These are phyloP conservation scores for Prunus kanzakura DNA, from an alignment of 306 rosid genomes.

Conservation along the genomic window DNA sequence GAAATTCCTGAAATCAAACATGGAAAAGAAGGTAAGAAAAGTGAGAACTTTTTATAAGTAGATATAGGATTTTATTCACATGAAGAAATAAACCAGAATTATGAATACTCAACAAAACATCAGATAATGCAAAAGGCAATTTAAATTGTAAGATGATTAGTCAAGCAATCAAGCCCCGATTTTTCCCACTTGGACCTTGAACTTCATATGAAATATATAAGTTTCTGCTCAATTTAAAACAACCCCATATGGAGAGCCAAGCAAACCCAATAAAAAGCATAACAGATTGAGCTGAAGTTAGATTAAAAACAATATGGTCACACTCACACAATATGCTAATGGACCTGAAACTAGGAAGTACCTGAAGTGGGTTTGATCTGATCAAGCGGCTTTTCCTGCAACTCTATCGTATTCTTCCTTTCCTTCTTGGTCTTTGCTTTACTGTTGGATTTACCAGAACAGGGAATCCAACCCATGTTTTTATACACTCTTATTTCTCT, in stretches of 20 bases:
- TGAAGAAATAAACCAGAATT: background rate
- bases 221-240: conserved; percentile 12
- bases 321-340: background rate
- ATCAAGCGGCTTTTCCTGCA: conserved; percentile 41
- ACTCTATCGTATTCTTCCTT: conserved; percentile 47
- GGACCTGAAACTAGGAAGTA: conserved; percentile 10
- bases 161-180: background rate
- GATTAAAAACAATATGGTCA: conserved; percentile 25
- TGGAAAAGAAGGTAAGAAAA: conserved; percentile 2
- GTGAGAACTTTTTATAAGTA: conserved; percentile 1
- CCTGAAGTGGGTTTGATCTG: conserved; percentile 63
- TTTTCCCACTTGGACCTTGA: background rate
- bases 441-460: conserved; percentile 63
- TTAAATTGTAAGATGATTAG: background rate
- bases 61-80: background rate
- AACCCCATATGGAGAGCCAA: conserved; percentile 30
- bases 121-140: background rate
- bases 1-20: conserved; percentile 43
- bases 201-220: conserved; percentile 2
- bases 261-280: background rate
- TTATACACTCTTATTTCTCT: background rate
- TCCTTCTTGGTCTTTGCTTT: conserved; percentile 47
- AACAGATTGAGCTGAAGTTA: conserved; percentile 26
- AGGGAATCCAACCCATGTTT: conserved; percentile 86
- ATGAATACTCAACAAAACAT: background rate